Conservation (phyloP, 805 yeast genomes). For the Candida montana region DNA sequence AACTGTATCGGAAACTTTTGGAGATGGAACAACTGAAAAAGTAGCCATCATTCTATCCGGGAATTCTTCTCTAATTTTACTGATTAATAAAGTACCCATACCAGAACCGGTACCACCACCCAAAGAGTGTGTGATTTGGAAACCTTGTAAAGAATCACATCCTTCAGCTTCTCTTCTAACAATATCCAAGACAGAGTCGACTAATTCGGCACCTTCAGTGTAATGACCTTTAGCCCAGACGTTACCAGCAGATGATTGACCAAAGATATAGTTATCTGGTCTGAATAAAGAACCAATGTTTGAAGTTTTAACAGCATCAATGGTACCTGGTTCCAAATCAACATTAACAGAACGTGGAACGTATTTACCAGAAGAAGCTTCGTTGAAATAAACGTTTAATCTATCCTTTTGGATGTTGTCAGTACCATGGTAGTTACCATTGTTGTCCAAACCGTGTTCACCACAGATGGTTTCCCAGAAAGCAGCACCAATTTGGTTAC, state of each 20-base stretch:
- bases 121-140: slow-evolving; percentile 91
- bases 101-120: slow-evolving; percentile 99
- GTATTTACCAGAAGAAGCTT: slow-evolving; percentile 92
- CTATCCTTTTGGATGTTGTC: slow-evolving; percentile 73
- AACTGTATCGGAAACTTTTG: slow-evolving; percentile 93
- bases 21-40: slow-evolving; percentile 98
- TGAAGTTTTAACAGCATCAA: slow-evolving; percentile 95
- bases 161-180: slow-evolving; percentile 94
- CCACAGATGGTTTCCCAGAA: slow-evolving; percentile 91
- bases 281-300: slow-evolving; percentile 88
- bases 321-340: slow-evolving; percentile 96
- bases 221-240: slow-evolving; percentile 99
- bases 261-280: slow-evolving; percentile 94
- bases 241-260: slow-evolving; percentile 98
- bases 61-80: slow-evolving; percentile 86
- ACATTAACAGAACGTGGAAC: slow-evolving; percentile 97
- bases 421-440: slow-evolving; percentile 66
- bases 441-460: slow-evolving; percentile 74
- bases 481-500: slow-evolving; percentile 96
- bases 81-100: slow-evolving; percentile 88
- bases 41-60: slow-evolving; percentile 97
- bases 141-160: slow-evolving; percentile 97
- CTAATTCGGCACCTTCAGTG: slow-evolving; percentile 92
- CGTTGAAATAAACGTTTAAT: slow-evolving; percentile 90
- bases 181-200: slow-evolving; percentile 92